A percentile compares a stretch with the other conserved stretches of the same genome.
Evolutionary conservation across 2,329 filamentous ascomycete genomes (phyloP).

Genomic region (Fusarium sp.): DNA sequence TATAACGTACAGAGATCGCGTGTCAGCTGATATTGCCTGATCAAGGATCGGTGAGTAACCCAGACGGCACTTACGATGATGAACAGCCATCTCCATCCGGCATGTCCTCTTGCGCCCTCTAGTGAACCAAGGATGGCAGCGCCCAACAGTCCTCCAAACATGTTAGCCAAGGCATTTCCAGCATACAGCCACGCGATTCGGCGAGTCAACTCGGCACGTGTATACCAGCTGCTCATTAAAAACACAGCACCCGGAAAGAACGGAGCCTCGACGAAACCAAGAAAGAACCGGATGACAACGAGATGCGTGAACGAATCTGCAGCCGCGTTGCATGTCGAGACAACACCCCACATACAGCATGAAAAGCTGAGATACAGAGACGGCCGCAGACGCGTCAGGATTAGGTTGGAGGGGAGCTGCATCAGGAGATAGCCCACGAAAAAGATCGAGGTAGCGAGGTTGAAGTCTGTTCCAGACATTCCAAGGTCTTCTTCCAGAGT

Average conservation of each 20-base stretch:
- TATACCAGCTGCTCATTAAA: conserved; percentile 64
- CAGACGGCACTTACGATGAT: conserved; percentile 70
- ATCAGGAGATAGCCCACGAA: conserved; percentile 74
- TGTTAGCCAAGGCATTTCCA: conserved; percentile 69
- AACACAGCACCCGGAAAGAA: conserved; percentile 67
- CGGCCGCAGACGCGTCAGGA: conserved; percentile 68
- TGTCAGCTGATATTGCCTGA: too few species aligned
- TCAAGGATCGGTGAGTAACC: too few species aligned
- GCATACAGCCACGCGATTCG: conserved; percentile 72
- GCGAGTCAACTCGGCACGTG: conserved; percentile 65
- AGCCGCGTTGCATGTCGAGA: conserved; percentile 64
- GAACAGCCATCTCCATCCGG: conserved; percentile 78
- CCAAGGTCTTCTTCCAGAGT: conserved; percentile 67
- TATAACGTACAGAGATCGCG: too few species aligned
- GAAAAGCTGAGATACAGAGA: conserved; percentile 67
- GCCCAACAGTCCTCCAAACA: conserved; percentile 66
- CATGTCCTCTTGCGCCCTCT: conserved; percentile 64
- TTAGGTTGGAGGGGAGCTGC: conserved; percentile 74
- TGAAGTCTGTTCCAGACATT: conserved; percentile 71
- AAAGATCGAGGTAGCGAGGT: conserved; percentile 73
- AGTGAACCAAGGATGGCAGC: conserved; percentile 64
- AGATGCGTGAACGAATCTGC: conserved; percentile 60
- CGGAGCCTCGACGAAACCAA: conserved; percentile 62
- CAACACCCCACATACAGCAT: conserved; percentile 60
- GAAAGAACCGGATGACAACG: conserved; percentile 64